Evolutionary conservation across 441 rosid genomes (phyloP).

Genomic region (Dalechampia spathulata): DNA sequence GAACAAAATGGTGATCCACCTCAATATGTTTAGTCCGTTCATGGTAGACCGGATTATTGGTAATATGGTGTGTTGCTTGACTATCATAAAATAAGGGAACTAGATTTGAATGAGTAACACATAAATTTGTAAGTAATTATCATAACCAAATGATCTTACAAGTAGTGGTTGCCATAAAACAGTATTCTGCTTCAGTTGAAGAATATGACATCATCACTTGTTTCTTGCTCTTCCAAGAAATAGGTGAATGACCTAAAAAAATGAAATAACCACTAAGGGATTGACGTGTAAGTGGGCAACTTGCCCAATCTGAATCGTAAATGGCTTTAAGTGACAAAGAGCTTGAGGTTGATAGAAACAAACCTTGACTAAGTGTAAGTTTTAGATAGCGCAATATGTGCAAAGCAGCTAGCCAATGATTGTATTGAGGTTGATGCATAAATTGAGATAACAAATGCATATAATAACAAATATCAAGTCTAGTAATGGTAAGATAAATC

Average conservation of each 20-base stretch:
- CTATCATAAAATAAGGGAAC: neutral
- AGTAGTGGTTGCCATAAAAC: neutral
- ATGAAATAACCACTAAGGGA: neutral
- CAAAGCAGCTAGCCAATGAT: neutral
- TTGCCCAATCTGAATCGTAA: neutral
- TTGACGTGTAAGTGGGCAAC: neutral
- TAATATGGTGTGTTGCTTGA: neutral
- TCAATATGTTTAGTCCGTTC: neutral
- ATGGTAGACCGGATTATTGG: neutral
- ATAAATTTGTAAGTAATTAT: neutral
- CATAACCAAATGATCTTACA: neutral
- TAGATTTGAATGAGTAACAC: neutral
- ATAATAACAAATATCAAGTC: neutral
- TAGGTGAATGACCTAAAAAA: neutral
- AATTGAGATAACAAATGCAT: conserved; percentile 3
- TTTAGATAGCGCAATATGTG: neutral
- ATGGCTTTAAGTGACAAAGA: neutral
- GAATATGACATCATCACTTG: neutral
- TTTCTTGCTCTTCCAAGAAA: neutral
- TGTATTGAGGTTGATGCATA: neutral
- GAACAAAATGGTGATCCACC: neutral
- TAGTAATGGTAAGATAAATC: conserved; percentile 1
- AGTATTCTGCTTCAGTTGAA: neutral
- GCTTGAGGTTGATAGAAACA: neutral
- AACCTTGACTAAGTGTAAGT: neutral